phyloP scores from a whole-genome alignment of 805 yeast genomes.

The Yarrowia osloensis region DNA sequence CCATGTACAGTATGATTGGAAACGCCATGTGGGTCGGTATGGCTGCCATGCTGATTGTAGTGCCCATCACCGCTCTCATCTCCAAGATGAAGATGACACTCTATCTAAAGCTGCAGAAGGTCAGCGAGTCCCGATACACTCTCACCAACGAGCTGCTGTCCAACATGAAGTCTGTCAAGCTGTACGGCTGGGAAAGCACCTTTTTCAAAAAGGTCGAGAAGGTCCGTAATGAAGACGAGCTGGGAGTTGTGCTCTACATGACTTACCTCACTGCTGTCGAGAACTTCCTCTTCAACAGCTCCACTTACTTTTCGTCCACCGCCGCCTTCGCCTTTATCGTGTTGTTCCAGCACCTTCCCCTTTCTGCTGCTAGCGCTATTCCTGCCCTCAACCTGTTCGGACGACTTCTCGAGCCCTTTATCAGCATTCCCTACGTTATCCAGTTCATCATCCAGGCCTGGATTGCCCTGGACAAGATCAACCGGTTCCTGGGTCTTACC shows the following conservation, averaged over 20 bases:
- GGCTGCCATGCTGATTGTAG: conserved; percentile 67
- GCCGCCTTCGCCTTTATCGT: conserved; percentile 84
- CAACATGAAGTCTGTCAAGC: conserved; percentile 85
- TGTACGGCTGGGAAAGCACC: conserved; percentile 95
- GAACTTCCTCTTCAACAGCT: conserved; percentile 75
- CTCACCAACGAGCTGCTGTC: conserved; percentile 81
- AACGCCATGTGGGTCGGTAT: conserved; percentile 94
- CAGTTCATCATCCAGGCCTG: conserved; percentile 81
- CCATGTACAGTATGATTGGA: conserved; percentile 74
- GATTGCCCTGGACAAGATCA: conserved; percentile 85
- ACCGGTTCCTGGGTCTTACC: conserved; percentile 61
- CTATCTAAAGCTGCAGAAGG: conserved; percentile 69
- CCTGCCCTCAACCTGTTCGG: conserved; percentile 71
- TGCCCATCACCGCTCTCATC: conserved; percentile 74
- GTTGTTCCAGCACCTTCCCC: conserved; percentile 59
- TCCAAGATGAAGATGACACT: conserved; percentile 51
- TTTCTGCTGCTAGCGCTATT: conserved; percentile 81
- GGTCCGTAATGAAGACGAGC: conserved; percentile 87
- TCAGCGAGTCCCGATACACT: conserved; percentile 89
- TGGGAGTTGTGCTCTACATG: conserved; percentile 70
- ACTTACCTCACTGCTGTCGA: conserved; percentile 70
- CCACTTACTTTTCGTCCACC: conserved; percentile 88
- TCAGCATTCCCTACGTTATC: conserved; percentile 68
- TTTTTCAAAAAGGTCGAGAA: conserved; percentile 68
- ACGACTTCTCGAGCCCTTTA: conserved; percentile 63